Evolutionary conservation across 352 stramenopile genomes (phyloP).

Genomic region (Hyaloperonospora arabidopsidis): DNA sequence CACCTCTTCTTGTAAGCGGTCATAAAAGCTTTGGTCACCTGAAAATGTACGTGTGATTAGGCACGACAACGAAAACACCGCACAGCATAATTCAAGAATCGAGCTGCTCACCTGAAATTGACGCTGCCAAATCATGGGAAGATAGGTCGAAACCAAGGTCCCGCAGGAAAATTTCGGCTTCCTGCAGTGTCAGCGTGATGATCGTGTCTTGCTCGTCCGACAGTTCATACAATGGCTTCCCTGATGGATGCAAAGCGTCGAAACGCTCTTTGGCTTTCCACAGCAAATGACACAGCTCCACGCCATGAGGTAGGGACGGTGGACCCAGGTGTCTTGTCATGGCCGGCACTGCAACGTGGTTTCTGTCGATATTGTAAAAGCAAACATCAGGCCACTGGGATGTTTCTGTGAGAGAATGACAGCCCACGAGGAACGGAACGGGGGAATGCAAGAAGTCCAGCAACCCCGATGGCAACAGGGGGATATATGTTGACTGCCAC

Average conservation of each 20-base stretch:
- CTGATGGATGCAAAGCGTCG: conserved; percentile 29
- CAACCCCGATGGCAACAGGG: conserved; percentile 53
- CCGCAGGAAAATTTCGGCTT: conserved; percentile 61
- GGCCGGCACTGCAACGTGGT: conserved; percentile 41
- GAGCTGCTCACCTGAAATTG: conserved; percentile 27
- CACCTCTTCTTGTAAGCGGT: conserved; percentile 70
- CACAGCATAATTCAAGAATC: not conserved
- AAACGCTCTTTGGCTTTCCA: conserved; percentile 46
- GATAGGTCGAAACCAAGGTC: conserved; percentile 67
- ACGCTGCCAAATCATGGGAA: conserved; percentile 42
- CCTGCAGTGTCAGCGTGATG: conserved; percentile 61
- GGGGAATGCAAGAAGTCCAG: conserved; percentile 81
- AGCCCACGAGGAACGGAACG: conserved; percentile 71
- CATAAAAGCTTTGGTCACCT: conserved; percentile 56
- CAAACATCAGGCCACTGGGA: conserved; percentile 77
- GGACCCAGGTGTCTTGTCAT: conserved; percentile 37
- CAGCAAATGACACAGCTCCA: conserved; percentile 54
- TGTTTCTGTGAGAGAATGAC: conserved; percentile 48
- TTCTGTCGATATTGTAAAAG: conserved; percentile 73
- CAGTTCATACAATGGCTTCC: conserved; percentile 71
- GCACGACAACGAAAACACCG: too few species aligned
- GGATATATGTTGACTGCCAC: conserved; percentile 87
- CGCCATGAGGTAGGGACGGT: conserved; percentile 47
- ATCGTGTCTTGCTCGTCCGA: conserved; percentile 74
- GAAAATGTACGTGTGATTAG: not conserved